phyloP scores from a whole-genome alignment of 2,329 filamentous ascomycete genomes.

The Plectosphaerella plurivora region DNA sequence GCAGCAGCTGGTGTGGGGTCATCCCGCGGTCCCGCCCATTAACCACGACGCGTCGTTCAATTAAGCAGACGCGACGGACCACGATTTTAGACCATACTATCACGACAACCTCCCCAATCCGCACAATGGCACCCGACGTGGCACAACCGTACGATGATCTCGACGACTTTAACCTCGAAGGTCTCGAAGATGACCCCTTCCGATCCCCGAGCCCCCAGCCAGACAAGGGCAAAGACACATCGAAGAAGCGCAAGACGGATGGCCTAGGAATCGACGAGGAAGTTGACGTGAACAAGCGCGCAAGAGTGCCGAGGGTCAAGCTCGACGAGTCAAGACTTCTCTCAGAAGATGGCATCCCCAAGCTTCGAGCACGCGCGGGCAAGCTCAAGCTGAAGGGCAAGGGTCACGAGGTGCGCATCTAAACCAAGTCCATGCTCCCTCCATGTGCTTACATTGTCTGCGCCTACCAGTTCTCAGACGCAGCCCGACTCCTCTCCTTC shows the following conservation, averaged over 20 bases:
- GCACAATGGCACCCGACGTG: constrained; percentile 6
- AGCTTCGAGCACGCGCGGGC: constrained; percentile 66
- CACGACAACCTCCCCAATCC: not conserved
- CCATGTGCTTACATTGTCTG: not conserved
- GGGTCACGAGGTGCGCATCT: constrained; percentile 70
- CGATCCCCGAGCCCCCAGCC: constrained; percentile 37
- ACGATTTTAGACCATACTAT: not conserved
- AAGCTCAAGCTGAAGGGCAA: constrained; percentile 83
- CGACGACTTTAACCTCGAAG: constrained; percentile 70
- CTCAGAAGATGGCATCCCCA: constrained; percentile 77
- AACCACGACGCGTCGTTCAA: constrained; percentile 1
- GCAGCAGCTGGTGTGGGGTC: no score
- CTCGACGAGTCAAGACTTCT: constrained; percentile 83
- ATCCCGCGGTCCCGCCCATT: not conserved
- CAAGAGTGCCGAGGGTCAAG: constrained; percentile 70
- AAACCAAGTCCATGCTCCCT: not conserved
- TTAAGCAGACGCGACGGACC: not conserved
- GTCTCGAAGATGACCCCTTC: constrained; percentile 43
- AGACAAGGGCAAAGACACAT: constrained; percentile 20
- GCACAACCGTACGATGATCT: constrained; percentile 58
- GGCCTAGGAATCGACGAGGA: constrained; percentile 81
- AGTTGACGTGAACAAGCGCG: constrained; percentile 74
- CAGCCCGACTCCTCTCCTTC: constrained; percentile 74
- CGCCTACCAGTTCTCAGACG: constrained; percentile 68
- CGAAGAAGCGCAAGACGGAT: constrained; percentile 45